These are phyloP conservation scores for Prosopis cineraria DNA, from an alignment of 306 rosid genomes.

Conservation along the genomic window DNA sequence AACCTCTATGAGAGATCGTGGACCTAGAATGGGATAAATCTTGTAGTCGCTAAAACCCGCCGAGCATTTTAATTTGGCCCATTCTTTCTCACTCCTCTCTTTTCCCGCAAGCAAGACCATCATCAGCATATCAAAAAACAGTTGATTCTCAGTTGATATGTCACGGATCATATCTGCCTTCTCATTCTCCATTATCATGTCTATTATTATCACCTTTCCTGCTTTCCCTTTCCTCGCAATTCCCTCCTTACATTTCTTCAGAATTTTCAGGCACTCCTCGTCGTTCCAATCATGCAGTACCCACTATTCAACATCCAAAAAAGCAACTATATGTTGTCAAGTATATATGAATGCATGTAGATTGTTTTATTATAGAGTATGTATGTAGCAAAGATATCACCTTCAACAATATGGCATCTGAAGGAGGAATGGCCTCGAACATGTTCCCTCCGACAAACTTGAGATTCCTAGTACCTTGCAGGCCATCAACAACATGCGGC, in stretches of 20 bases:
- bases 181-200: conserved; percentile 39
- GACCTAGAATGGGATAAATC: conserved; percentile 33
- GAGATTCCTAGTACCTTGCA: conserved; percentile 39
- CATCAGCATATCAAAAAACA: conserved; percentile 35
- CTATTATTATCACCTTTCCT: conserved; percentile 53
- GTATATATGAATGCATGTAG: too few relatives aligned
- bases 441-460: conserved; percentile 53
- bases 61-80: conserved; percentile 32
- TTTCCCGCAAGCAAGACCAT: conserved; percentile 29
- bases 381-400: too few relatives aligned
- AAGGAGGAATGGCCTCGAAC: conserved; percentile 51
- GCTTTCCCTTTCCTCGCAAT: conserved; percentile 16
- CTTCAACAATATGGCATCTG: conserved; percentile 51
- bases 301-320: too few relatives aligned
- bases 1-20: conserved; percentile 38
- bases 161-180: conserved; percentile 20
- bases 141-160: conserved; percentile 32
- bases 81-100: conserved; percentile 44
- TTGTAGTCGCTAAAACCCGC: conserved; percentile 34
- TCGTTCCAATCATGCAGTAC: conserved; percentile 57
- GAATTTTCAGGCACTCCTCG: conserved; percentile 45
- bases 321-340: too few relatives aligned
- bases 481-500: conserved; percentile 52
- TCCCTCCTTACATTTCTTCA: conserved; percentile 50
- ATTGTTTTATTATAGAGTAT: too few relatives aligned